Conservation (phyloP, 345 rosid species). For the Excoecaria agallocha region DNA sequence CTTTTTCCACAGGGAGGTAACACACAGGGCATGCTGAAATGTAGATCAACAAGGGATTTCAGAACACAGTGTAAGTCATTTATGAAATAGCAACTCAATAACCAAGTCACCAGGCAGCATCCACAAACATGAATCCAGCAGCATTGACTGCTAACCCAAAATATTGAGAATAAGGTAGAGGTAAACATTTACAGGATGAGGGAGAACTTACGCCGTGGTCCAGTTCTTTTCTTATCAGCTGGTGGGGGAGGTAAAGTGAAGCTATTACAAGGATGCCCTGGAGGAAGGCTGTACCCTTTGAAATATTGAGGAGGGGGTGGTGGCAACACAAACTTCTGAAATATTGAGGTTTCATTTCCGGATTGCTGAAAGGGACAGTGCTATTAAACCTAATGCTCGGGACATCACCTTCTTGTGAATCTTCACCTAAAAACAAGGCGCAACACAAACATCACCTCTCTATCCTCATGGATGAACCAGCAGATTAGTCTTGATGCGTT, state of each 20-base stretch:
- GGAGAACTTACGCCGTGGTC: slow-evolving; percentile 82
- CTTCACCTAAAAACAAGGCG: slow-evolving; percentile 59
- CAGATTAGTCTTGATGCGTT: background rate
- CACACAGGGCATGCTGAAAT: slow-evolving; percentile 95
- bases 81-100: background rate
- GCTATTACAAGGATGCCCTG: slow-evolving; percentile 85
- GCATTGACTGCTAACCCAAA: background rate
- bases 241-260: slow-evolving; percentile 97
- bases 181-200: background rate
- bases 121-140: background rate
- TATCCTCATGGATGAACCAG: background rate
- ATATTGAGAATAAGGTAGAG: background rate
- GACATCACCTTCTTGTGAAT: slow-evolving; percentile 48
- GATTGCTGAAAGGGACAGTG: slow-evolving; percentile 25
- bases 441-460: slow-evolving; percentile 5
- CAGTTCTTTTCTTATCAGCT: slow-evolving; percentile 86
- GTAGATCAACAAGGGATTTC: slow-evolving; percentile 24
- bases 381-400: slow-evolving; percentile 41
- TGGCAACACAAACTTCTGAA: slow-evolving; percentile 6
- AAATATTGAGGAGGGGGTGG: slow-evolving; percentile 77
- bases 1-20: slow-evolving; percentile 94
- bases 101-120: background rate
- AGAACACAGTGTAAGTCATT: slow-evolving; percentile 11
- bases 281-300: slow-evolving; percentile 87
- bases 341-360: slow-evolving; percentile 26